Base-by-base conservation (phyloP, 2,329 filamentous ascomycete species). In the Ceratocystis diversiconidia region DNA sequence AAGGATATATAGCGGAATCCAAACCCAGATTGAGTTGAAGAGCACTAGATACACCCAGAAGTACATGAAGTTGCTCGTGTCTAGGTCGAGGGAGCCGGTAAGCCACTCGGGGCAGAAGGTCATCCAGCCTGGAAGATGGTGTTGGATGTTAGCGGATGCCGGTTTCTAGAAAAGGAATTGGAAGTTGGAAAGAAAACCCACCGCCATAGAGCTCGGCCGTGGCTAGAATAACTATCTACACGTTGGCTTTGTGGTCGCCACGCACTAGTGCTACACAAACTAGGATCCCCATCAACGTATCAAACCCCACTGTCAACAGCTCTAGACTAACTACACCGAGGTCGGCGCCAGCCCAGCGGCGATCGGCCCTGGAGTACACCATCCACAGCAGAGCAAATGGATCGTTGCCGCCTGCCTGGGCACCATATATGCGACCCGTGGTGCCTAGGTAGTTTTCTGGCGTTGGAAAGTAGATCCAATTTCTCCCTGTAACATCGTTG, bases 81-180 rank as follows among this genome's bases (percentile, higher is more conserved):
- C 82, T 67, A 88, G 79, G 71, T 85, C 86, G 69, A 79, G 71
- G 72, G 80, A 87, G 63, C 79, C 80, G 1, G 79, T 82, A 12
- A 88, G 75, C 85, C 85, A 88, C 74, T 88, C 85, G 12, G 85
- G 85, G 73, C 81, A 84, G 72, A 88, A 88, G 0, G 85, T 88
- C 82, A 88, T 87, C 75, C 85, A 88, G 19, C 85, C 82, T 83
- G 48, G n/a, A 15, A 12, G 17, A 10, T 2, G 30, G 22, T n/a
- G 17, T 28, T 22, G n/a, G 25, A 57, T 50, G 64, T 64, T 55
- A 65, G 43, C 25, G 36, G 32, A 15, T 46, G 43, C 15, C 8
- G 10, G 7, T 43, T 19, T 12, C 36, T 57, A 65, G 15, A 63
- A 17, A 28, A 2, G 17, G 50, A 25, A 25, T 12, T 12, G 12